Conservation (phyloP, 306 rosid genomes). For the Corylus heterophylla region DNA sequence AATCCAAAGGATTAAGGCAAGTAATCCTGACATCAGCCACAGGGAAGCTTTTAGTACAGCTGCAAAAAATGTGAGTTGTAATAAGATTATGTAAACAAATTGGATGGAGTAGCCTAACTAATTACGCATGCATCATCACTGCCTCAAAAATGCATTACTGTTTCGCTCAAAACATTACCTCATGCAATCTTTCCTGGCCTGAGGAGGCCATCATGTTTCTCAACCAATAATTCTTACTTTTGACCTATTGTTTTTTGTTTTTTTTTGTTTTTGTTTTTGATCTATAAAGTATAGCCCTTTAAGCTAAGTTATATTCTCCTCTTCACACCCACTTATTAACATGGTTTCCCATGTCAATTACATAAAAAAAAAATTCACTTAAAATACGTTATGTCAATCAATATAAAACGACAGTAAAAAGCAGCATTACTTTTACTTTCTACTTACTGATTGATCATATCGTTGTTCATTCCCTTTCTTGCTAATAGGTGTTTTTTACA, state of each 20-base stretch:
- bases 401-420: no score
- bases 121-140: not conserved
- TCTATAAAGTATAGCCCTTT: not conserved
- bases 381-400: no score
- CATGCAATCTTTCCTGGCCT: no score
- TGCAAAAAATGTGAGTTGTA: conserved; percentile 84
- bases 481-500: not conserved
- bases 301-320: not conserved
- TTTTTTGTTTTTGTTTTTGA: not conserved
- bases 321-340: no score
- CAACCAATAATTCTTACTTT: no score
- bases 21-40: conserved; percentile 92
- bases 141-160: not conserved
- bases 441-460: no score
- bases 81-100: not conserved
- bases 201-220: no score
- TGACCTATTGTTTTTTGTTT: no score
- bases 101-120: not conserved
- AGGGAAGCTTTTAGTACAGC: conserved; percentile 98
- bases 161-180: not conserved
- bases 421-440: no score
- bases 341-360: no score
- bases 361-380: no score
- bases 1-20: conserved; percentile 96
- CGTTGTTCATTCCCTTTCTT: not conserved